Conservation (phyloP, 2,329 filamentous ascomycete species). For the Malbranchea cinnamomea region DNA sequence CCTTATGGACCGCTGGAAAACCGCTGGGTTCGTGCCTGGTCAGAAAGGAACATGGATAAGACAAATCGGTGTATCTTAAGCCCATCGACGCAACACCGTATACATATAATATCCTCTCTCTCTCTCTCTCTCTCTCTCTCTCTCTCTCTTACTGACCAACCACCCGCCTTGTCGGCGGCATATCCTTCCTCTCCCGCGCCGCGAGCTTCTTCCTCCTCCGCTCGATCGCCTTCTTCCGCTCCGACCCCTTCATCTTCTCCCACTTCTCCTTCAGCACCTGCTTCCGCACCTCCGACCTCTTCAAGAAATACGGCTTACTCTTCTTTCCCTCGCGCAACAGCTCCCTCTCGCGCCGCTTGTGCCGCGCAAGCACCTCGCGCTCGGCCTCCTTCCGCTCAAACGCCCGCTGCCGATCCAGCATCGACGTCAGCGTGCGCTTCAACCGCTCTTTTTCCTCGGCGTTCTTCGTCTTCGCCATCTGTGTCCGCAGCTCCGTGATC, state of each 20-base stretch:
- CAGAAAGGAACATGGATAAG: no score
- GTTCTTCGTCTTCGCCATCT: constrained; percentile 54
- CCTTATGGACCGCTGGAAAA: no score
- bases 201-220: constrained; percentile 79
- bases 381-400: constrained; percentile 55
- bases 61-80: no score
- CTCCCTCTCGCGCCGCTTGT: constrained; percentile 71
- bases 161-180: constrained; percentile 42
- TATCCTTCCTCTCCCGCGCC: constrained; percentile 65
- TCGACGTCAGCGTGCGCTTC: constrained; percentile 57
- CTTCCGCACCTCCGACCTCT: constrained; percentile 85
- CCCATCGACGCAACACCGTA: no score
- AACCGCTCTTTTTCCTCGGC: constrained; percentile 51
- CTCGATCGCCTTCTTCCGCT: constrained; percentile 74
- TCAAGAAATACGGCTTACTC: constrained; percentile 70
- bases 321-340: constrained; percentile 72
- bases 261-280: constrained; percentile 65
- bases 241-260: constrained; percentile 66
- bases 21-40: no score
- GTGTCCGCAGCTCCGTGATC: constrained; percentile 55
- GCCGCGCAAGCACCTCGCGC: constrained; percentile 54
- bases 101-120: no score
- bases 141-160: constrained; percentile 7
- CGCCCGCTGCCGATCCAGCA: constrained; percentile 64
- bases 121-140: not conserved